phyloP scores from a whole-genome alignment of 1,139 yeast species.

The Yamadazyma oceani region DNA sequence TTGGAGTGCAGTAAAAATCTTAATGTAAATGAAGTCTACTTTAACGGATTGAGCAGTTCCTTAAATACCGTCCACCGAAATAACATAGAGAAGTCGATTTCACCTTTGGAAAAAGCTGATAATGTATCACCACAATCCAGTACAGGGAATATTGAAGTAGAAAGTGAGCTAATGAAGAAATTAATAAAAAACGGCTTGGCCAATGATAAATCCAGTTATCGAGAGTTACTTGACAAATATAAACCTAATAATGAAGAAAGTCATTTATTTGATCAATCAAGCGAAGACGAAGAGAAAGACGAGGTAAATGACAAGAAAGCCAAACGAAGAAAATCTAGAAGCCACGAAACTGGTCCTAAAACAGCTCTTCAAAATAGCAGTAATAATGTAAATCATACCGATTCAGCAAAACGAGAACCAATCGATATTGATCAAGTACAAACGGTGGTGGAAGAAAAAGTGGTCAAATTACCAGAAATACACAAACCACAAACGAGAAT shows the following conservation, averaged over 20 bases:
- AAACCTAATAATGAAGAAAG: conserved; percentile 13
- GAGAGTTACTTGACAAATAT: conserved; percentile 25
- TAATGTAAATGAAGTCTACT: conserved; percentile 41
- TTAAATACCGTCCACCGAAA: conserved; percentile 15
- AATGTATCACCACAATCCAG: not conserved
- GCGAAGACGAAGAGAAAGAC: conserved; percentile 26
- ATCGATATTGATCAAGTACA: not conserved
- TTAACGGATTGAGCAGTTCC: conserved; percentile 32
- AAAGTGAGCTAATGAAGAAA: conserved; percentile 31
- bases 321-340: conserved; percentile 29
- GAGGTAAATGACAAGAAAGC: conserved; percentile 12
- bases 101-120: conserved; percentile 13
- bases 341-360: conserved; percentile 19
- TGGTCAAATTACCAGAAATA: not conserved
- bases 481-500: conserved; percentile 1
- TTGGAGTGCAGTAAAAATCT: conserved; percentile 43
- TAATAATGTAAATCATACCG: not conserved
- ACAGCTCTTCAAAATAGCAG: not conserved
- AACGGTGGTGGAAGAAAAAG: not conserved
- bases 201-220: conserved; percentile 23
- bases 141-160: conserved; percentile 3
- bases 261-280: conserved; percentile 18
- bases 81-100: conserved; percentile 12
- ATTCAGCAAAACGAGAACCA: not conserved
- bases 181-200: conserved; percentile 27